These are phyloP conservation scores for Purpureocillium takamizusanense DNA, from an alignment of 2,329 filamentous ascomycete species.

Conservation along the genomic window DNA sequence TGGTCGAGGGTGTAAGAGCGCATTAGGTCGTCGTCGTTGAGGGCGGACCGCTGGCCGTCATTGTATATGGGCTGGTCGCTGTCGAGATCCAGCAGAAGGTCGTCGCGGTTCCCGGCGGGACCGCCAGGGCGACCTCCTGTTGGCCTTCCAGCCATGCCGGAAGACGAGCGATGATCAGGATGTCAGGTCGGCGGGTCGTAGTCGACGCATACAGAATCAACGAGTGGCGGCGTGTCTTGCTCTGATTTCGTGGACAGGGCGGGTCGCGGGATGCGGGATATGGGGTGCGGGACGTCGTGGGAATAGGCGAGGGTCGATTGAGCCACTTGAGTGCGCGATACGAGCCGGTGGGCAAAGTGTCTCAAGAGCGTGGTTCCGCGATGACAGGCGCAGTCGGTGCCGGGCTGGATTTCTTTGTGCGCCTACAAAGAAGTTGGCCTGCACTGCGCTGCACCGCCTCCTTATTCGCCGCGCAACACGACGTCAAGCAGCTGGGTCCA, in stretches of 20 bases:
- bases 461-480: too few relatives aligned
- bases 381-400: too few relatives aligned
- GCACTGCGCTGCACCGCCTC: too few relatives aligned
- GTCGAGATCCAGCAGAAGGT: conserved; percentile 67
- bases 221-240: not conserved
- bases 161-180: conserved; percentile 25
- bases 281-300: too few relatives aligned
- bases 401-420: too few relatives aligned
- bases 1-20: conserved; percentile 66
- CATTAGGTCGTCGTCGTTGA: conserved; percentile 73
- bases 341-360: too few relatives aligned
- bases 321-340: too few relatives aligned
- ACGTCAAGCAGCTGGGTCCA: too few relatives aligned
- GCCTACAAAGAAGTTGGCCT: too few relatives aligned
- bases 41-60: conserved; percentile 66
- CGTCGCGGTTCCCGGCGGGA: conserved; percentile 38
- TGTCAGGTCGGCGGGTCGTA: conserved; percentile 16
- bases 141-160: conserved; percentile 54
- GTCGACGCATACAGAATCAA: conserved; percentile 24
- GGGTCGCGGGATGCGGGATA: too few relatives aligned
- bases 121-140: conserved; percentile 38
- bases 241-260: not conserved
- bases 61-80: conserved; percentile 64
- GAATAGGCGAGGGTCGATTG: too few relatives aligned
- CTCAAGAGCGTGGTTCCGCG: too few relatives aligned